Conservation (phyloP, 2,329 filamentous ascomycete species). For the Scytalidium sp. region DNA sequence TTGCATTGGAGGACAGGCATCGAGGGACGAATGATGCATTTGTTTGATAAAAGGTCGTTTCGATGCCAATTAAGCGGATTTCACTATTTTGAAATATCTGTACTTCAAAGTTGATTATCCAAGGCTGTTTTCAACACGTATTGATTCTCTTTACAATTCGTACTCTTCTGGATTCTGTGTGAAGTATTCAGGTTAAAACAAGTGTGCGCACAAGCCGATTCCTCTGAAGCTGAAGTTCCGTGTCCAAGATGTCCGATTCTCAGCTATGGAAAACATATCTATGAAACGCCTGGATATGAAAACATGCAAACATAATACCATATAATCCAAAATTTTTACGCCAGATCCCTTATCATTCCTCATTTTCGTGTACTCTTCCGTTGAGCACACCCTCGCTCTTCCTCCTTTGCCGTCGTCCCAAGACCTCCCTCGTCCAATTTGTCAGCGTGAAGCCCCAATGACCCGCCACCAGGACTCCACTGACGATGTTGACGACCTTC, state of each 20-base stretch:
- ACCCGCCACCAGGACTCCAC: slow-evolving; percentile 86
- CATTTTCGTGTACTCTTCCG: slow-evolving; percentile 24
- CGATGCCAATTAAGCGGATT: not conserved
- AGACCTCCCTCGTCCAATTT: slow-evolving; percentile 65
- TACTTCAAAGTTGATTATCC: too few relatives aligned
- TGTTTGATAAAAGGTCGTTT: not conserved
- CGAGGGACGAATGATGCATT: not conserved
- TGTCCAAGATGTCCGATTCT: too few relatives aligned
- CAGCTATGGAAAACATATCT: not conserved
- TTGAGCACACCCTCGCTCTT: slow-evolving; percentile 32
- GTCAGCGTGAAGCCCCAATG: slow-evolving; percentile 88
- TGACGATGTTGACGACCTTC: slow-evolving; percentile 85
- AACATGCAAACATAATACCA: not conserved
- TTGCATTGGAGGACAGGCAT: not conserved
- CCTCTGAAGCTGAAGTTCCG: too few relatives aligned
- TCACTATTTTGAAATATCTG: too few relatives aligned
- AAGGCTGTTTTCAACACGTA: too few relatives aligned
- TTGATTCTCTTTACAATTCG: too few relatives aligned
- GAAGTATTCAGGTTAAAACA: too few relatives aligned
- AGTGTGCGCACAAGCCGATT: too few relatives aligned
- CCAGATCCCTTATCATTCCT: slow-evolving; percentile 18
- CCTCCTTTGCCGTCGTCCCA: slow-evolving; percentile 35
- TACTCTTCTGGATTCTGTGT: too few relatives aligned
- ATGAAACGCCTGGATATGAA: not conserved
- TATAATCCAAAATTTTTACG: slow-evolving; percentile 4